Conservation (phyloP, 169 alveolate species). For the Plasmodium adleri region DNA sequence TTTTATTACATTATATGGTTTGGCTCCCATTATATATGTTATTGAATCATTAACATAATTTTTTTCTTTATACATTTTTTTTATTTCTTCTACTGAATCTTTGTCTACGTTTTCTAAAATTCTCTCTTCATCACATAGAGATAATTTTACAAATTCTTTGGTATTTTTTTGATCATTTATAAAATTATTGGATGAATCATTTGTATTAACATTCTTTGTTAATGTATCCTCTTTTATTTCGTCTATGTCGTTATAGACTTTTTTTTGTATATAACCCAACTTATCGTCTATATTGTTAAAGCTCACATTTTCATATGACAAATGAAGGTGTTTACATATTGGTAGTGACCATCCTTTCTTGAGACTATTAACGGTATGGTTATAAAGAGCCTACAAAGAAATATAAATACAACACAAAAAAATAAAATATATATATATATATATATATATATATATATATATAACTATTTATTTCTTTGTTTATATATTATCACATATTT, state of each 20-base stretch:
- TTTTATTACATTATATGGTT: conserved; percentile 71
- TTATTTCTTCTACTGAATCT: conserved; percentile 56
- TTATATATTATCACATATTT: not conserved
- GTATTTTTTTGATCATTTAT: not conserved
- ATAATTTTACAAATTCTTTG: conserved; percentile 6
- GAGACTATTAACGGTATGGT: conserved; percentile 67
- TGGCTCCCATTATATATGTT: conserved; percentile 61
- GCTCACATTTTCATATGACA: conserved; percentile 22
- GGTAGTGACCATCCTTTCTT: conserved; percentile 57
- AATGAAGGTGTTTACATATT: conserved; percentile 55
- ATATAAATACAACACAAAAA: not conserved
- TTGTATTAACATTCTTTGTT: not conserved
- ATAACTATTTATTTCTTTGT: not conserved
- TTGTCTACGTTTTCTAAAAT: conserved; percentile 31
- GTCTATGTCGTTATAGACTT: conserved; percentile 16
- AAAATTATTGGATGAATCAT: not conserved
- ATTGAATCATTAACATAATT: conserved; percentile 55
- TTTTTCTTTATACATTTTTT: conserved; percentile 63
- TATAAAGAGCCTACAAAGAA: conserved; percentile 55
- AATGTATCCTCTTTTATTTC: too few relatives aligned
- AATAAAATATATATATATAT: not conserved
- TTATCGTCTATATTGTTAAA: conserved; percentile 37
- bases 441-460: not conserved
- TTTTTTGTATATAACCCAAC: conserved; percentile 17
- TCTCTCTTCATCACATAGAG: conserved; percentile 34